Percentiles rank a stretch among this genome's conserved stretches.
phyloP scores from a whole-genome alignment of 768 basidiomycete genomes.

The Scleroderma citrinum region DNA sequence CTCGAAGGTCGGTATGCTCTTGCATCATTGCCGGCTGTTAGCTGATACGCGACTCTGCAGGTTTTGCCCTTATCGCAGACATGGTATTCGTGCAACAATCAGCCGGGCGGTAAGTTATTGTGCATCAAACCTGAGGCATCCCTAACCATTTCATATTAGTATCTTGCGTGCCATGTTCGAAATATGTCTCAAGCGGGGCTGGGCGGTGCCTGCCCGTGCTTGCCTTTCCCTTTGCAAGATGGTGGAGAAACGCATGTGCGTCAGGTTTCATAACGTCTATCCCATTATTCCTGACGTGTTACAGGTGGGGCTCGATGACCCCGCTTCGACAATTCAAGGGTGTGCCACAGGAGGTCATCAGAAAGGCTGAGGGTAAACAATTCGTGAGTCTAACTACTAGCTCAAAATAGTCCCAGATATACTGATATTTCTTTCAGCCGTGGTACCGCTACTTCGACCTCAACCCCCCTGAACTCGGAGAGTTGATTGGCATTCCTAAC shows the following conservation, averaged over 20 bases:
- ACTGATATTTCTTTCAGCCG: constrained; percentile 41
- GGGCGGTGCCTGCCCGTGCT: constrained; percentile 90
- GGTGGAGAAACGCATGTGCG: constrained; percentile 81
- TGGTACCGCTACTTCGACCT: constrained; percentile 98
- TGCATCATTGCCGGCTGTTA: background rate
- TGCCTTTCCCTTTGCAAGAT: constrained; percentile 95
- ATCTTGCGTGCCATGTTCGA: constrained; percentile 96
- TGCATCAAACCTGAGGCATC: background rate
- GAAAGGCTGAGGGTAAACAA: constrained; percentile 95
- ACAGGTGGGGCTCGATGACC: constrained; percentile 96
- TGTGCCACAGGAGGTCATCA: constrained; percentile 76
- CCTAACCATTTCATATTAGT: constrained; percentile 29
- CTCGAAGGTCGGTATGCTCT: constrained; percentile 55
- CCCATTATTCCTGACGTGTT: constrained; percentile 1
- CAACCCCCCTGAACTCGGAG: constrained; percentile 86
- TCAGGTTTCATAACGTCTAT: background rate
- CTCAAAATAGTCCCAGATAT: background rate
- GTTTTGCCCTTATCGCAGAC: constrained; percentile 80
- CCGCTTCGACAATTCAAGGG: constrained; percentile 94
- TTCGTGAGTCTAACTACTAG: constrained; percentile 53
- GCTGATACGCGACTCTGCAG: constrained; percentile 26
- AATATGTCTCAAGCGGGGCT: constrained; percentile 96
- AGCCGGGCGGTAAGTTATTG: constrained; percentile 66
- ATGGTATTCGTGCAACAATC: constrained; percentile 98
- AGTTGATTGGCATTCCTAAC: constrained; percentile 89